phyloP scores from a whole-genome alignment of 176 grass and related monocot species.

The Rhynchospora tenuis region DNA sequence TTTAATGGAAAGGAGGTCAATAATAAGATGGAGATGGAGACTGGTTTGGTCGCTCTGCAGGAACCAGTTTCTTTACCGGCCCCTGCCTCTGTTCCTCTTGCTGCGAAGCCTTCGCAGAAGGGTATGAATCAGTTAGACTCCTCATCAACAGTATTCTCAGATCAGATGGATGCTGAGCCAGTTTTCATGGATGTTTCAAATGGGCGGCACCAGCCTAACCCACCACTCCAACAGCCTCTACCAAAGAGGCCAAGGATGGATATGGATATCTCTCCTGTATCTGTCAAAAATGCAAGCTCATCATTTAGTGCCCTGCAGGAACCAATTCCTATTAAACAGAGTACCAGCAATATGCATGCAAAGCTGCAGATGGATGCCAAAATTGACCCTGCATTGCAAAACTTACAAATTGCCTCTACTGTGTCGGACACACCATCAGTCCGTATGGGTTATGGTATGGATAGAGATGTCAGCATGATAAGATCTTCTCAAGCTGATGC shows the following conservation, averaged over 20 bases:
- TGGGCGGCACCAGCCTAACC: slow-evolving; percentile 11
- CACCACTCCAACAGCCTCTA: slow-evolving; percentile 33
- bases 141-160: slow-evolving; percentile 31
- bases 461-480: slow-evolving; percentile 34
- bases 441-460: slow-evolving; percentile 33
- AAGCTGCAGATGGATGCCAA: slow-evolving; percentile 57
- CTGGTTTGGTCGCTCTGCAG: neutral
- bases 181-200: slow-evolving; percentile 48
- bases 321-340: slow-evolving; percentile 53
- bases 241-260: slow-evolving; percentile 68
- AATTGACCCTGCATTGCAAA: slow-evolving; percentile 21
- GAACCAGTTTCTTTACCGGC: slow-evolving; percentile 1
- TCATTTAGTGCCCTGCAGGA: slow-evolving; percentile 39
- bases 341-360: slow-evolving; percentile 28
- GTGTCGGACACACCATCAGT: slow-evolving; percentile 30
- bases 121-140: slow-evolving; percentile 1
- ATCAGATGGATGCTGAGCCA: slow-evolving; percentile 66
- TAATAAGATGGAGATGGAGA: slow-evolving; percentile 22
- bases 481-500: slow-evolving; percentile 33
- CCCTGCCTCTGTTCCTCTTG: neutral
- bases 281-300: slow-evolving; percentile 40
- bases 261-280: slow-evolving; percentile 41
- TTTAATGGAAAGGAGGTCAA: slow-evolving; percentile 8
- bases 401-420: neutral
- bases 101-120: slow-evolving; percentile 4